A percentile compares a stretch with the other conserved stretches of the same genome.
phyloP scores from a whole-genome alignment of 169 alveolate species.

The Babesia divergens region DNA sequence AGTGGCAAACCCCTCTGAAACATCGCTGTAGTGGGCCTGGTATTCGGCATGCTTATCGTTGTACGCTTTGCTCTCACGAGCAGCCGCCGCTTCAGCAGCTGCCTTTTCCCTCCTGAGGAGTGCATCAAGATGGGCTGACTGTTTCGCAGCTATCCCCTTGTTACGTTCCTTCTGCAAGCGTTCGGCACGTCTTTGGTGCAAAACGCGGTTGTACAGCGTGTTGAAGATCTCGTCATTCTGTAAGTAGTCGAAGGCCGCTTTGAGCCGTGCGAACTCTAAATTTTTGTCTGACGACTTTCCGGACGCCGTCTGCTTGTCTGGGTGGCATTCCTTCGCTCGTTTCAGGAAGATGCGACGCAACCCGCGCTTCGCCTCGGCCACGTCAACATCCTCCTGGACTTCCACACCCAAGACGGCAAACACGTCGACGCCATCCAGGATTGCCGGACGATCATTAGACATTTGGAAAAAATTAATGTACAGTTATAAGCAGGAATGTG shows the following conservation, averaged over 20 bases:
- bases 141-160: conserved; percentile 50
- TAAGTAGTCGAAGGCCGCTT: conserved; percentile 63
- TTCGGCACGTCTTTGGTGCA: conserved; percentile 35
- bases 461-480: neutral
- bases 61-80: neutral
- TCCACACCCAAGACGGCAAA: conserved; percentile 50
- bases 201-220: conserved; percentile 31
- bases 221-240: conserved; percentile 34
- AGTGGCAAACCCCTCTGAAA: conserved; percentile 3
- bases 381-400: conserved; percentile 45
- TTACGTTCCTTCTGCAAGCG: conserved; percentile 31
- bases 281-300: neutral
- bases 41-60: neutral
- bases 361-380: conserved; percentile 26
- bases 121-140: conserved; percentile 49
- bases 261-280: conserved; percentile 50
- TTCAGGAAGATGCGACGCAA: conserved; percentile 44
- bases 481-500: conserved; percentile 1
- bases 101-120: conserved; percentile 51
- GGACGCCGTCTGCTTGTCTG: conserved; percentile 55
- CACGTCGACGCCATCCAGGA: conserved; percentile 54
- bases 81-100: conserved; percentile 32
- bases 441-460: conserved; percentile 51
- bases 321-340: conserved; percentile 63
- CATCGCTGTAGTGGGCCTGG: neutral